Conservation (phyloP, 2,329 filamentous ascomycete genomes). For the Colletotrichum simmondsii region DNA sequence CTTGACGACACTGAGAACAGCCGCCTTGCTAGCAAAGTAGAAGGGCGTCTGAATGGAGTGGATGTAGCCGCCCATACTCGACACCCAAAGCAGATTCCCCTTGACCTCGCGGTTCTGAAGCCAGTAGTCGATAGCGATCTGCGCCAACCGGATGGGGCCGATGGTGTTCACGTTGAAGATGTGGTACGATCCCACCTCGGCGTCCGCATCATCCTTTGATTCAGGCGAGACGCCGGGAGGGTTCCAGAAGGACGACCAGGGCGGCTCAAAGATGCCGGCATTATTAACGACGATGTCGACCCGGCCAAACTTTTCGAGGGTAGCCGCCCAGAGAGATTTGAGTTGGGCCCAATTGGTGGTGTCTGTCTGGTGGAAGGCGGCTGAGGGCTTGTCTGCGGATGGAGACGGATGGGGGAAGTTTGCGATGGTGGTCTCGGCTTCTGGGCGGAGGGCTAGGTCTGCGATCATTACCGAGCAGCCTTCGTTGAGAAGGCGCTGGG, state of each 20-base stretch:
- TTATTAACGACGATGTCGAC: slow-evolving; percentile 36
- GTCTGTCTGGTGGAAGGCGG: slow-evolving; percentile 40
- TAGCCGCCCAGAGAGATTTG: slow-evolving; percentile 36
- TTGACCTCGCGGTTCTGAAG: slow-evolving; percentile 36
- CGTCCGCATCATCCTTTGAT: slow-evolving; percentile 37
- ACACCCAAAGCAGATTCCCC: slow-evolving; percentile 50
- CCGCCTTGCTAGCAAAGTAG: slow-evolving; percentile 44
- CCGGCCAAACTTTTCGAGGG: slow-evolving; percentile 28
- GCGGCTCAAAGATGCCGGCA: slow-evolving; percentile 41
- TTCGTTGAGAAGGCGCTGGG: slow-evolving; percentile 36
- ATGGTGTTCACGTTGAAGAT: slow-evolving; percentile 40
- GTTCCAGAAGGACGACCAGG: slow-evolving; percentile 41
- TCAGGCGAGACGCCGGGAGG: slow-evolving; percentile 38
- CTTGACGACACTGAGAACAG: slow-evolving; percentile 30
- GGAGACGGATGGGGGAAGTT: slow-evolving; percentile 9
- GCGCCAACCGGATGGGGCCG: slow-evolving; percentile 40
- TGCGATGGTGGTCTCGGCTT: slow-evolving; percentile 36
- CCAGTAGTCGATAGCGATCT: slow-evolving; percentile 45
- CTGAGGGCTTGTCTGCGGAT: background rate
- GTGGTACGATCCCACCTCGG: slow-evolving; percentile 37
- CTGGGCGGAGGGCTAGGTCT: slow-evolving; percentile 38
- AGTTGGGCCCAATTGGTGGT: slow-evolving; percentile 42
- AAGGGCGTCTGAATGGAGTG: slow-evolving; percentile 42
- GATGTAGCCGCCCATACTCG: slow-evolving; percentile 42
- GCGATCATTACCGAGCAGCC: slow-evolving; percentile 42